Conservation (phyloP, 352 stramenopile species). For the Phytophthora syringae region DNA sequence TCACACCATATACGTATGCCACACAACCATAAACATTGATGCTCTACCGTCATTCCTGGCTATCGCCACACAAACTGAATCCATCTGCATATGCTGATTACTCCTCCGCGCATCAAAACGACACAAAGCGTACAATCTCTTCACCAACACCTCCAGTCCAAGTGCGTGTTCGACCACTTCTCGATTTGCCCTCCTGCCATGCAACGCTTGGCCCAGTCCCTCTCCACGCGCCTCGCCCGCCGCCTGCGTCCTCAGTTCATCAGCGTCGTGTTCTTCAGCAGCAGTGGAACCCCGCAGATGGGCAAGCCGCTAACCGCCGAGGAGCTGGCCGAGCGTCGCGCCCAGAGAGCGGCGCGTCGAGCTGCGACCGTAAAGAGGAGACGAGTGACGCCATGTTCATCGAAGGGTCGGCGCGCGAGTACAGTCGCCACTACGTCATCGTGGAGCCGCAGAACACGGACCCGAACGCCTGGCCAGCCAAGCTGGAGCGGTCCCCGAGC, state of each 20-base stretch:
- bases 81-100: too few relatives aligned
- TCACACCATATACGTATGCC: too few relatives aligned
- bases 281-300: slow-evolving; percentile 14
- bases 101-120: neutral
- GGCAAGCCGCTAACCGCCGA: slow-evolving; percentile 37
- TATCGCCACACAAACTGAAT: slow-evolving; percentile 14
- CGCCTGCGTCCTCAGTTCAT: slow-evolving; percentile 5
- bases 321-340: slow-evolving; percentile 39
- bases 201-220: slow-evolving; percentile 19
- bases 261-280: slow-evolving; percentile 23
- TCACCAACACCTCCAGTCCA: slow-evolving; percentile 20
- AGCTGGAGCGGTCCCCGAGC: slow-evolving; percentile 70
- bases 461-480: slow-evolving; percentile 66
- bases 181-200: slow-evolving; percentile 13
- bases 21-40: neutral
- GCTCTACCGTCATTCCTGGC: slow-evolving; percentile 28
- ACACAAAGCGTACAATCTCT: slow-evolving; percentile 3
- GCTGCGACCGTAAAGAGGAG: slow-evolving; percentile 10
- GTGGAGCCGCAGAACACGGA: slow-evolving; percentile 49
- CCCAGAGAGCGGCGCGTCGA: slow-evolving; percentile 30
- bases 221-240: slow-evolving; percentile 4
- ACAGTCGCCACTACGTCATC: slow-evolving; percentile 66
- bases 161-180: slow-evolving; percentile 22
- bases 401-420: slow-evolving; percentile 62
- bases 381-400: slow-evolving; percentile 47